Evolutionary conservation across 257 asterid genomes (phyloP), one percentile per base, ranked within the genome.

Genomic region (Solanum sejunctum): DNA sequence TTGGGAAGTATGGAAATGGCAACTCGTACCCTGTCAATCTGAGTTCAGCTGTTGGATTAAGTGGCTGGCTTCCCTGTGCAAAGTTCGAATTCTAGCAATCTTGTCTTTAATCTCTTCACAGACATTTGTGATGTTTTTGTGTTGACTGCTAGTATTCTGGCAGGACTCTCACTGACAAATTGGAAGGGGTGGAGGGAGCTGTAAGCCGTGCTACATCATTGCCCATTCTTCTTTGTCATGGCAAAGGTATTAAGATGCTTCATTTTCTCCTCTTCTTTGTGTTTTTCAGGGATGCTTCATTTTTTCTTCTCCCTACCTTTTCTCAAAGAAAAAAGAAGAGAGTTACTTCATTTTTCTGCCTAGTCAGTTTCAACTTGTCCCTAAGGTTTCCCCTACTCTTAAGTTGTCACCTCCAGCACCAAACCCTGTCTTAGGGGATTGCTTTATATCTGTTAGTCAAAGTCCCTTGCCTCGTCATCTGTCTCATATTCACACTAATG

Each of bases 41-140:
- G 91, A 93, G 94, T 72, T 93, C 90, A 52, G 93, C 89, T 85
- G 97, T 92, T 77, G 98, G 99, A 88, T 89, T 95, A 87, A 95
- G 98, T 84, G 99, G 98, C 85, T 95, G 97, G 97, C 99, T 95
- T 87, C 99, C 98, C 49, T 94, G 97, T 86, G 93, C 97, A 81
- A 93, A 88, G 97, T 95, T 84, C 52, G 93, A 87, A 73, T 83
- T 90, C 80, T 58, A 57, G 60, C 82, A 85, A 81, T 84, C 66
- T 81, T 66, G 73, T 26, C 66, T 51, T 72, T 52, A 54, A 72
- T 61, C 43, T 63, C 36, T 87, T 70, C 52, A 78, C 49, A 54
- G 20, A 60, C 80, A 56, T 88, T 70, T 61, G 57, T 18, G 12
- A 26, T 16, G 82, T 72, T 70, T 51, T 56, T 39, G 32, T 18